phyloP scores from a whole-genome alignment of 768 basidiomycete genomes.

The Termitomyces sp. region DNA sequence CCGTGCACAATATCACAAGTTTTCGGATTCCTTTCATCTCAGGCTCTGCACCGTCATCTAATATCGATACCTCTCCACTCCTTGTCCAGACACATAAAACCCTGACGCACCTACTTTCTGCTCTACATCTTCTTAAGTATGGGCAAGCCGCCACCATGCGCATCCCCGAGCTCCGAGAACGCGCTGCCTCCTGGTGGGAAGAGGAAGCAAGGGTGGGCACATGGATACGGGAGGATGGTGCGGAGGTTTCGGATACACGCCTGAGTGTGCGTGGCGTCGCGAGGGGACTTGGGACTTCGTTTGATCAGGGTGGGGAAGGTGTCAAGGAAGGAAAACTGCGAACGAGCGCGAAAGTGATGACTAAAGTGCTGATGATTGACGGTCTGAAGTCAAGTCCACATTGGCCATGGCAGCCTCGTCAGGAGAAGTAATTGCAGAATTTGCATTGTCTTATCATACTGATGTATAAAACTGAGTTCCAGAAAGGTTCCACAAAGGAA shows the following conservation, averaged over 20 bases:
- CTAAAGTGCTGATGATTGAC: conserved; percentile 25
- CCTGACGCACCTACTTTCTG: conserved; percentile 34
- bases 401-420: conserved; percentile 15
- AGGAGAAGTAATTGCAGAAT: not conserved
- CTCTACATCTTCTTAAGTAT: conserved; percentile 52
- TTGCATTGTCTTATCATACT: not conserved
- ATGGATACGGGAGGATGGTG: conserved; percentile 41
- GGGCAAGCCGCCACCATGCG: conserved; percentile 55
- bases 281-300: conserved; percentile 38
- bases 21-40: conserved; percentile 26
- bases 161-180: conserved; percentile 38
- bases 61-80: conserved; percentile 12
- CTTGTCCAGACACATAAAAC: conserved; percentile 25
- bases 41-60: conserved; percentile 20
- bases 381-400: conserved; percentile 25
- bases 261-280: conserved; percentile 39
- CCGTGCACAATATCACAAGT: conserved; percentile 39
- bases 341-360: conserved; percentile 27
- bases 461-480: not conserved
- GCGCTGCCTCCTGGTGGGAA: conserved; percentile 53
- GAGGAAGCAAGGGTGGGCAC: conserved; percentile 48
- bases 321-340: conserved; percentile 26
- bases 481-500: not conserved
- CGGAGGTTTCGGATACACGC: not conserved
- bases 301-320: conserved; percentile 22